phyloP scores from a whole-genome alignment of 768 basidiomycete genomes.

The Mycena galopus region DNA sequence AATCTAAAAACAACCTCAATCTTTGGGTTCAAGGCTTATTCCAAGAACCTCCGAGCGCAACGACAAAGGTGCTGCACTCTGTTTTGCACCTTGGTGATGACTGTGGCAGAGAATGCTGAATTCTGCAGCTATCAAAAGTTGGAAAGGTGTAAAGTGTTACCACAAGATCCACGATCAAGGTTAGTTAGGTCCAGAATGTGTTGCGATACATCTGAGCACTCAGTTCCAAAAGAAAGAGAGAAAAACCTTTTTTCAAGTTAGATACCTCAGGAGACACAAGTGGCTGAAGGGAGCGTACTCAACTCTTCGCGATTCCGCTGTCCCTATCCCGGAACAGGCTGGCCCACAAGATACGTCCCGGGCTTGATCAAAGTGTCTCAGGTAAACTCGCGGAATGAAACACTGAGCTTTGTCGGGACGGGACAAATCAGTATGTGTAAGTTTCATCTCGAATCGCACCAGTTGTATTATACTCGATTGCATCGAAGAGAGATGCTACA shows the following conservation, averaged over 20 bases:
- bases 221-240: no score
- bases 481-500: no score
- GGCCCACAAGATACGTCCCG: neutral
- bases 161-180: neutral
- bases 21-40: neutral
- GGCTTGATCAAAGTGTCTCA: neutral
- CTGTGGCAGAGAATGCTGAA: neutral
- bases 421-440: neutral
- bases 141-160: neutral
- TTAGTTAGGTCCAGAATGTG: neutral
- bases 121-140: neutral
- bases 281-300: neutral
- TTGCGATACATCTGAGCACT: neutral
- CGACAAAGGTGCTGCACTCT: neutral
- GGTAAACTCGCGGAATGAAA: neutral
- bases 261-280: neutral
- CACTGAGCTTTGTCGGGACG: neutral
- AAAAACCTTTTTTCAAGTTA: neutral
- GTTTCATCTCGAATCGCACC: no score
- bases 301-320: no score
- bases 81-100: neutral
- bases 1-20: neutral
- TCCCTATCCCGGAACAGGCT: neutral
- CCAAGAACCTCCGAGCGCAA: neutral
- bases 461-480: no score